These are phyloP conservation scores for Panus rudis DNA, from an alignment of 768 basidiomycete species.

Conservation along the genomic window DNA sequence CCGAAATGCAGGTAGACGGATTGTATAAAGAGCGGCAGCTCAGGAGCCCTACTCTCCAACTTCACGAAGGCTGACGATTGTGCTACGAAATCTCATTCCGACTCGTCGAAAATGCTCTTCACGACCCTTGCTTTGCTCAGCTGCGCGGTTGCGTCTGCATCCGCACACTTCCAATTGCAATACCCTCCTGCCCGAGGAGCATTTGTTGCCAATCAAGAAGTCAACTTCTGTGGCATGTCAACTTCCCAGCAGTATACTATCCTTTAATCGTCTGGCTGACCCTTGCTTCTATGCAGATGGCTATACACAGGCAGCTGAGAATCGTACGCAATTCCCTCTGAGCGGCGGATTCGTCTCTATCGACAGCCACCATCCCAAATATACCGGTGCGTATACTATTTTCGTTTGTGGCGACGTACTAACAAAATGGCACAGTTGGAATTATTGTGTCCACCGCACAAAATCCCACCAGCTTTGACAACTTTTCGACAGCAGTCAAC, in stretches of 20 bases:
- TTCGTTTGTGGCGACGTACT: background rate
- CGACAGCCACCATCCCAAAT: conserved; percentile 58
- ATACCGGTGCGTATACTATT: conserved; percentile 40
- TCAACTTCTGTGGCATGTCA: conserved; percentile 58
- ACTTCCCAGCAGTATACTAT: no score
- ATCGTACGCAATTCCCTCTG: conserved; percentile 67
- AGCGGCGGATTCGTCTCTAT: conserved; percentile 51
- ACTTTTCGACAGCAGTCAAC: conserved; percentile 51
- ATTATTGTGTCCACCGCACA: conserved; percentile 47
- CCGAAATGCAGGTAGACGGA: no score
- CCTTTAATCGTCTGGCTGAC: background rate
- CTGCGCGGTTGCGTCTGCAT: conserved; percentile 25
- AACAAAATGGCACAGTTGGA: conserved; percentile 30
- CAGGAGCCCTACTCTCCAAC: conserved; percentile 1
- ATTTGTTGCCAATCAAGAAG: conserved; percentile 55
- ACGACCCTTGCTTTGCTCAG: conserved; percentile 29
- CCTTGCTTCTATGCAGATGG: conserved; percentile 42
- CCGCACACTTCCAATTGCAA: conserved; percentile 73
- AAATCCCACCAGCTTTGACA: conserved; percentile 54
- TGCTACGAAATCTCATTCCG: background rate
- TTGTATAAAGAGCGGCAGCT: no score
- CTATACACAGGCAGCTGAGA: conserved; percentile 41
- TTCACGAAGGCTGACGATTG: background rate
- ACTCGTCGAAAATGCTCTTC: conserved; percentile 29
- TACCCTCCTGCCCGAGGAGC: conserved; percentile 67